Conservation (phyloP, 805 yeast species). For the Schwanniomyces pseudopolymorphus region DNA sequence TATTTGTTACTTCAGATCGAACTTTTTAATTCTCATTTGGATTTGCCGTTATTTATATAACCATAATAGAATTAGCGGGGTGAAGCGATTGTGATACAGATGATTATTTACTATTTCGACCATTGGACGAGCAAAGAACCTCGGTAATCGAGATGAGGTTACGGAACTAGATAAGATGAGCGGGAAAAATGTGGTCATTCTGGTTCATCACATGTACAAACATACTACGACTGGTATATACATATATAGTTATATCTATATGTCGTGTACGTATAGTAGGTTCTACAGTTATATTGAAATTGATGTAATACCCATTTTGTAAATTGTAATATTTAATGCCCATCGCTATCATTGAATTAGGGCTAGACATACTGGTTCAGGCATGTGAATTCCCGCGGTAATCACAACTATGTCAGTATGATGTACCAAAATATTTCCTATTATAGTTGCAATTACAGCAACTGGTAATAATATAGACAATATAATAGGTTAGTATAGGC, state of each 20-base stretch:
- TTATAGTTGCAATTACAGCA: neutral
- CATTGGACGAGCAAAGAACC: neutral
- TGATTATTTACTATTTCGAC: conserved; percentile 1
- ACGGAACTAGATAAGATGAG: neutral
- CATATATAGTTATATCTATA: no score
- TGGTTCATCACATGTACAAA: no score
- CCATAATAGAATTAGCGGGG: conserved; percentile 3
- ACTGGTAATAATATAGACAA: neutral
- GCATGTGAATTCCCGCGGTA: neutral
- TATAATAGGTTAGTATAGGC: no score
- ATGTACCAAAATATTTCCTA: neutral
- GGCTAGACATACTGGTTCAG: neutral
- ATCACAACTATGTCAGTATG: neutral
- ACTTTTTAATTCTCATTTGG: neutral
- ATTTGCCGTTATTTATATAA: conserved; percentile 1
- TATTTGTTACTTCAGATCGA: neutral
- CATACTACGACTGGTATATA: no score
- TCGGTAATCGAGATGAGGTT: neutral
- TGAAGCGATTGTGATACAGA: neutral
- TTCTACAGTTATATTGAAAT: no score
- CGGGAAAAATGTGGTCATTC: neutral
- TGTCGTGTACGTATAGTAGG: no score
- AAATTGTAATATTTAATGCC: neutral
- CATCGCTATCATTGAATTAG: neutral
- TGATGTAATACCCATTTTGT: no score